A percentile compares a stretch with the other conserved stretches of the same genome.
These are phyloP conservation scores for Apostasia shenzhenica DNA, from an alignment of 106 monocot genomes.

Conservation along the genomic window DNA sequence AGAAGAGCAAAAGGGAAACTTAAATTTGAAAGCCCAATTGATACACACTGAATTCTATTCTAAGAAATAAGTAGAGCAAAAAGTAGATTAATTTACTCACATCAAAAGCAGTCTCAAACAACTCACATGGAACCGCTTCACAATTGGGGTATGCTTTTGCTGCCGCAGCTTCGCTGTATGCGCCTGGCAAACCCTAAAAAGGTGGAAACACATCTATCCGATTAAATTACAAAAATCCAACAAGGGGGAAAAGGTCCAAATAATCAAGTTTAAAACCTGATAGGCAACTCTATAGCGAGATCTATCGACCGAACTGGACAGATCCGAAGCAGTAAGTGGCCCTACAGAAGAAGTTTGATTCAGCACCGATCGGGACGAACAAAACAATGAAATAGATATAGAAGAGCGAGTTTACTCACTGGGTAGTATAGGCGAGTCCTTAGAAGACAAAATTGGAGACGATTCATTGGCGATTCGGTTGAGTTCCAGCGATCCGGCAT, in stretches of 20 bases:
- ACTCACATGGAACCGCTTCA: constrained; percentile 53
- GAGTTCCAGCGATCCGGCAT: constrained; percentile 1
- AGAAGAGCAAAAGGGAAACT: background rate
- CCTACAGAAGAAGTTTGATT: constrained; percentile 9
- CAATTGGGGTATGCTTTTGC: constrained; percentile 66
- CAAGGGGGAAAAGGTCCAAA: background rate
- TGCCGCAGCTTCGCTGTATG: constrained; percentile 63
- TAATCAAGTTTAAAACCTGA: constrained; percentile 21
- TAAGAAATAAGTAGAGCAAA: no score
- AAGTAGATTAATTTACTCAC: constrained; percentile 8
- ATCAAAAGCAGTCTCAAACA: constrained; percentile 58
- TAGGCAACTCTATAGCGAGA: constrained; percentile 40
- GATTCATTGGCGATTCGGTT: constrained; percentile 1
- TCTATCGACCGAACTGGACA: constrained; percentile 18
- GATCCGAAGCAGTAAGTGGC: constrained; percentile 27
- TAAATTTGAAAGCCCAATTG: no score
- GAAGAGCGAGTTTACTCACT: constrained; percentile 9
- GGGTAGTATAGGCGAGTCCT: constrained; percentile 25
- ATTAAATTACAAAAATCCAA: background rate
- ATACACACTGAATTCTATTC: no score
- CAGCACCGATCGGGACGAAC: no score
- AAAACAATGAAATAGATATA: background rate
- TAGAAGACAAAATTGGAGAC: constrained; percentile 9
- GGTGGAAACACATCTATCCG: background rate
- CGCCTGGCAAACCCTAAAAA: constrained; percentile 64